Percentiles rank a stretch among this genome's conserved stretches.
Conservation (phyloP, 768 basidiomycete species). For the Leucocoprinus leucothites region DNA sequence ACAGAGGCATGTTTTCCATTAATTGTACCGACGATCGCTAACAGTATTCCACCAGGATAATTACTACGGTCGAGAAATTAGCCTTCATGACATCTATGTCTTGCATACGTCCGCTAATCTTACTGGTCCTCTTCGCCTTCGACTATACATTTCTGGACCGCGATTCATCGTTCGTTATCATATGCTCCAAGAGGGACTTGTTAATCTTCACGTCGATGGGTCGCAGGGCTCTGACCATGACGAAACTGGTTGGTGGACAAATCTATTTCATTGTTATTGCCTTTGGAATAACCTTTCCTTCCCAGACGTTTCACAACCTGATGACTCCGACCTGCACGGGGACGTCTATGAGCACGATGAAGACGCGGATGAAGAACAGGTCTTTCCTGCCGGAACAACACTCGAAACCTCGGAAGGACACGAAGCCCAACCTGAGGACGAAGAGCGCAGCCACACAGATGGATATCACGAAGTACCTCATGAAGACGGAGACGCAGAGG, state of each 20-base stretch:
- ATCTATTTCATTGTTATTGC: neutral
- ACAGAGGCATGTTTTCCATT: constrained; percentile 51
- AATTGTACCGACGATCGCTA: neutral
- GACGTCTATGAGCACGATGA: neutral
- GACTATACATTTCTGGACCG: constrained; percentile 43
- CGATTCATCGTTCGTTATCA: constrained; percentile 70
- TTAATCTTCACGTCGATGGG: constrained; percentile 19
- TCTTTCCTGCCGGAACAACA: neutral
- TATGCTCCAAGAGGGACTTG: constrained; percentile 55
- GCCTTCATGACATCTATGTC: constrained; percentile 68
- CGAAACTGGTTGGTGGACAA: constrained; percentile 4
- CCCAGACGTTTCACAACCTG: constrained; percentile 6
- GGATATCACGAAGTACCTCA: neutral
- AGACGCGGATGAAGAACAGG: constrained; percentile 1
- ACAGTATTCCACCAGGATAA: constrained; percentile 50
- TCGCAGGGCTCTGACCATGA: constrained; percentile 5
- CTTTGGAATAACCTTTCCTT: neutral
- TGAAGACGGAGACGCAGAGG: neutral
- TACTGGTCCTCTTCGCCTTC: constrained; percentile 60
- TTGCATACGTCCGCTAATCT: constrained; percentile 65
- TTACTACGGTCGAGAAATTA: constrained; percentile 62
- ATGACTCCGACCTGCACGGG: constrained; percentile 17
- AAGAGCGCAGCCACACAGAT: constrained; percentile 10
- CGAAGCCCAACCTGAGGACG: constrained; percentile 18
- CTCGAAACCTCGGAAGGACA: constrained; percentile 20